Conservation (phyloP, 768 basidiomycete genomes). For the Gloeostereum incarnatum region DNA sequence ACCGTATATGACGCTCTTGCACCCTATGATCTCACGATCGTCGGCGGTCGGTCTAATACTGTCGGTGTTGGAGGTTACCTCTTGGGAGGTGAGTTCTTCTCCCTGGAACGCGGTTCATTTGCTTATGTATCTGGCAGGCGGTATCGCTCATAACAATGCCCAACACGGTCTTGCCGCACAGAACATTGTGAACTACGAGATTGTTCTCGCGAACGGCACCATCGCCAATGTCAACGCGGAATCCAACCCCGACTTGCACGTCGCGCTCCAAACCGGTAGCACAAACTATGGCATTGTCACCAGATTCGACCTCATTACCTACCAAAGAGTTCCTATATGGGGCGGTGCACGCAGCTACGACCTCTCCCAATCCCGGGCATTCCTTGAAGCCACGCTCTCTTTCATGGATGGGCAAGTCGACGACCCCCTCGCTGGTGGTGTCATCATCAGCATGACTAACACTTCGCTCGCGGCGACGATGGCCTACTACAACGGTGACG, state of each 20-base stretch:
- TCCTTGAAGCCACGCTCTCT: not conserved
- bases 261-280: conserved; percentile 4
- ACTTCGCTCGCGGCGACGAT: not conserved
- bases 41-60: conserved; percentile 1
- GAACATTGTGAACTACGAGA: conserved; percentile 5
- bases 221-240: conserved; percentile 2
- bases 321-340: not conserved
- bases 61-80: conserved; percentile 8
- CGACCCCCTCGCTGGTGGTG: not conserved
- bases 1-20: conserved; percentile 4
- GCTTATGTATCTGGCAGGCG: conserved; percentile 2
- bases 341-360: not conserved
- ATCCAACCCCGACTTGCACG: conserved; percentile 1
- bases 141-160: conserved; percentile 1
- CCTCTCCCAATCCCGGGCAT: not conserved
- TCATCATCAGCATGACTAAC: not conserved
- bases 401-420: not conserved
- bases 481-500: not conserved
- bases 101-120: not conserved
- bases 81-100: conserved; percentile 3
- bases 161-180: not conserved
- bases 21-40: conserved; percentile 1
- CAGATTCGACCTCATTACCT: conserved; percentile 1
- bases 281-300: conserved; percentile 6
- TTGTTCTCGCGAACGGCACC: conserved; percentile 4